Evolutionary conservation across 768 basidiomycete species (phyloP).

Genomic region (Candolleomyces aberdarensis): DNA sequence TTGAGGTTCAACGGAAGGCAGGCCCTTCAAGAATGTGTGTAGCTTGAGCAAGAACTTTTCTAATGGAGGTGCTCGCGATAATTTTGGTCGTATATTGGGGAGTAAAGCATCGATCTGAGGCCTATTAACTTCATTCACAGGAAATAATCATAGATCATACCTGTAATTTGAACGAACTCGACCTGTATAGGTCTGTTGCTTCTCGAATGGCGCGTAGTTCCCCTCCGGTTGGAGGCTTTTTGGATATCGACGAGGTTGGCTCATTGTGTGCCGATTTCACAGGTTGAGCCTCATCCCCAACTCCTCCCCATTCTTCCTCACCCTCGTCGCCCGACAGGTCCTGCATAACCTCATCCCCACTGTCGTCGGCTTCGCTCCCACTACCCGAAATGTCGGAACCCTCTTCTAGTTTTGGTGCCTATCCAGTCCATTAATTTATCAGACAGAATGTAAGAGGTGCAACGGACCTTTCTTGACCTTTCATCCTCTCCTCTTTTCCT

Average conservation of each 20-base stretch:
- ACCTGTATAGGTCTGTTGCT: conserved; percentile 69
- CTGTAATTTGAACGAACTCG: conserved; percentile 83
- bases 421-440: too few species aligned
- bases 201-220: conserved; percentile 74
- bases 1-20: conserved; percentile 55
- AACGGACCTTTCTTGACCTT: too few species aligned
- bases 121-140: conserved; percentile 5
- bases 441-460: too few species aligned
- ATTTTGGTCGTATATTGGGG: conserved; percentile 70
- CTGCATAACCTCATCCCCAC: conserved; percentile 4
- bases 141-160: conserved; percentile 28
- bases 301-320: conserved; percentile 12
- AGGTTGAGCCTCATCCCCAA: background rate
- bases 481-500: too few species aligned
- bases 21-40: conserved; percentile 57
- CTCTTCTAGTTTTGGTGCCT: conserved; percentile 19
- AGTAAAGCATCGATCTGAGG: conserved; percentile 75
- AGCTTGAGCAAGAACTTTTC: conserved; percentile 68
- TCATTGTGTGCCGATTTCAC: background rate
- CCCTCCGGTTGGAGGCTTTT: conserved; percentile 62
- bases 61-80: conserved; percentile 51
- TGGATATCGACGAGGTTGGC: conserved; percentile 26
- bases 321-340: conserved; percentile 1
- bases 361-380: conserved; percentile 4
- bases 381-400: background rate